Base-by-base conservation (phyloP, 2,329 filamentous ascomycete species). In the Colletotrichum cereale region DNA sequence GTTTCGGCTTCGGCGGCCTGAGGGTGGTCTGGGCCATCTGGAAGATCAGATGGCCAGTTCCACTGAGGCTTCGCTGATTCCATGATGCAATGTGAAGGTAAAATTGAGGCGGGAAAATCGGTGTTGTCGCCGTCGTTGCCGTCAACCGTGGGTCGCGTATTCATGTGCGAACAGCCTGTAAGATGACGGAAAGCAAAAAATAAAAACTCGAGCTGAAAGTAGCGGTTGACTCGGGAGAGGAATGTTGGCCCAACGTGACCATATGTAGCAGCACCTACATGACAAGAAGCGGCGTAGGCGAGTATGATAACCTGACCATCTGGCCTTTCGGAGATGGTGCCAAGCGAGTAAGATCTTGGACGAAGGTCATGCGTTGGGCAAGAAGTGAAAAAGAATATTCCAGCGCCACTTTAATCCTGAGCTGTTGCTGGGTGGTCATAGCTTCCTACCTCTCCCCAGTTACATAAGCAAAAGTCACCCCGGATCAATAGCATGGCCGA, bases 361-460 rank as follows among this genome's bases (percentile, higher is more conserved):
- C 44, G 53, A 55, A 66, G 38, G 47, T 42, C 63, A 50, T n/a
- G 36, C 26, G 38, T 36, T 31, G 24, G 26, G 11, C 21, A 26
- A 21, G 14, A 12, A 18, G 31, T 26, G n/a, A 29, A 50, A 64
- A 69, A 72, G 69, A 72, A 72, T 69, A 69, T 72, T 72, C 66
- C 65, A 69, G 66, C 66, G 56, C 65, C 68, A 64, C 69, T 72
- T 72, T 72, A 72, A 72, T 69, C 47, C 42, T 56, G 36, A 69
- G 65, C 65, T 71, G 18, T 58, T 53, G 36, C 24, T 53, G 16
- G 50, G 11, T 63, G 65, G 69, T 69, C 69, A 72, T 72, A 72
- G 69, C 69, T 72, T 69, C 65, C 3, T 3, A 16, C 18, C 24
- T 14, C 11, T 14, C 2, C 6, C 1, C 6, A 10, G 3, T 72